A percentile compares a stretch with the other conserved stretches of the same genome.
phyloP scores from a whole-genome alignment of 1,284 basidiomycete species.

The Rhodotorula sp. region DNA sequence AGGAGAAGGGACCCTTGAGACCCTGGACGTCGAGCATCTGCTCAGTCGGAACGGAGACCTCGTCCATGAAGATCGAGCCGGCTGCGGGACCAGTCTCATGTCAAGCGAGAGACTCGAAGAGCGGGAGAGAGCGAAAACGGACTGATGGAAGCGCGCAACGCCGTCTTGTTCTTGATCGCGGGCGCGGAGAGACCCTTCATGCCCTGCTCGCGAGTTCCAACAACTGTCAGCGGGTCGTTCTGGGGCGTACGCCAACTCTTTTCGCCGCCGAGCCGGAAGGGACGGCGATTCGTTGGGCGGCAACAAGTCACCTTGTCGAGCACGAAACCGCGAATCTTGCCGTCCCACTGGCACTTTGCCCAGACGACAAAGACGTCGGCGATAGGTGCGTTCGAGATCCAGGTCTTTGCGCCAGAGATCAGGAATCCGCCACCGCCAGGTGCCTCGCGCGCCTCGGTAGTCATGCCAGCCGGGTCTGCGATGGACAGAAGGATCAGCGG shows the following conservation, averaged over 20 bases:
- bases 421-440: constrained; percentile 71
- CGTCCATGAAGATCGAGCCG: constrained; percentile 90
- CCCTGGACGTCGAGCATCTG: constrained; percentile 73
- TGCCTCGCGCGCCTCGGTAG: constrained; percentile 80
- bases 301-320: constrained; percentile 65
- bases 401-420: constrained; percentile 89
- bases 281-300: too few relatives aligned
- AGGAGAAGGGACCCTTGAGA: constrained; percentile 80
- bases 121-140: not conserved
- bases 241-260: constrained; percentile 47
- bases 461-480: constrained; percentile 66
- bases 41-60: constrained; percentile 67
- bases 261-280: too few relatives aligned
- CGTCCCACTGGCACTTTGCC: constrained; percentile 93
- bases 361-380: constrained; percentile 77
- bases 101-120: not conserved
- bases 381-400: constrained; percentile 73
- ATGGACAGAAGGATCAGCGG: not conserved
- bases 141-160: constrained; percentile 78
- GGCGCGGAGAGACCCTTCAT: constrained; percentile 80
- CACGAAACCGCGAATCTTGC: constrained; percentile 86
- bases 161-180: constrained; percentile 88
- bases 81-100: constrained; percentile 46
- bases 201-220: constrained; percentile 56
- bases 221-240: too few relatives aligned